Evolutionary conservation across 176 grass and related monocot genomes (phyloP).

Genomic region (Aechmea fasciata): DNA sequence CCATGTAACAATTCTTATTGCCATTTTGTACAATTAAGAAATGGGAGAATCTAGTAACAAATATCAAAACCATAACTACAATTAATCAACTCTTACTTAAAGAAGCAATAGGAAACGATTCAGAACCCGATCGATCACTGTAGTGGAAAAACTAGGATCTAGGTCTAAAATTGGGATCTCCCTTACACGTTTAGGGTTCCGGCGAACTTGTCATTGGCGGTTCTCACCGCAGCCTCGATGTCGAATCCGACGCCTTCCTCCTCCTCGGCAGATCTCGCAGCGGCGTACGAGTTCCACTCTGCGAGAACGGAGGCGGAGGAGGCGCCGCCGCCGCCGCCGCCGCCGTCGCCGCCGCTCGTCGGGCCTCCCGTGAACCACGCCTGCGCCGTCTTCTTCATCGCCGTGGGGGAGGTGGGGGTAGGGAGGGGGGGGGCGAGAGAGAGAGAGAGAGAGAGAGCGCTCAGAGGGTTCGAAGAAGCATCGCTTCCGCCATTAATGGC

Average conservation of each 20-base stretch:
- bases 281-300: slow-evolving; percentile 99
- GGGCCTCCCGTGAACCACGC: slow-evolving; percentile 71
- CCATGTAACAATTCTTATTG: no score
- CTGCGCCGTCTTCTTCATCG: slow-evolving; percentile 47
- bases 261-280: slow-evolving; percentile 63
- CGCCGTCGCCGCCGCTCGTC: slow-evolving; percentile 22
- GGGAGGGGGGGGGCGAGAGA: background rate
- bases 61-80: no score
- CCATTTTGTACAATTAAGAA: no score
- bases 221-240: slow-evolving; percentile 79
- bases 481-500: background rate
- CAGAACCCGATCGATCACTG: slow-evolving; percentile 12
- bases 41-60: no score
- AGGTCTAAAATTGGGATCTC: background rate
- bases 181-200: slow-evolving; percentile 72
- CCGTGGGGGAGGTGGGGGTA: background rate
- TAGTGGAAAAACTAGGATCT: background rate
- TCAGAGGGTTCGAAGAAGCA: background rate
- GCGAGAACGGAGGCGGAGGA: slow-evolving; percentile 52
- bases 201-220: slow-evolving; percentile 77
- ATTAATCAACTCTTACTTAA: no score
- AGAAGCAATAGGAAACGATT: background rate
- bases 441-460: background rate
- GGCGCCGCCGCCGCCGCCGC: slow-evolving; percentile 23
- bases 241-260: slow-evolving; percentile 53